Conservation (phyloP, 2,329 filamentous ascomycete genomes). For the Plectosphaerella cucumerina region DNA sequence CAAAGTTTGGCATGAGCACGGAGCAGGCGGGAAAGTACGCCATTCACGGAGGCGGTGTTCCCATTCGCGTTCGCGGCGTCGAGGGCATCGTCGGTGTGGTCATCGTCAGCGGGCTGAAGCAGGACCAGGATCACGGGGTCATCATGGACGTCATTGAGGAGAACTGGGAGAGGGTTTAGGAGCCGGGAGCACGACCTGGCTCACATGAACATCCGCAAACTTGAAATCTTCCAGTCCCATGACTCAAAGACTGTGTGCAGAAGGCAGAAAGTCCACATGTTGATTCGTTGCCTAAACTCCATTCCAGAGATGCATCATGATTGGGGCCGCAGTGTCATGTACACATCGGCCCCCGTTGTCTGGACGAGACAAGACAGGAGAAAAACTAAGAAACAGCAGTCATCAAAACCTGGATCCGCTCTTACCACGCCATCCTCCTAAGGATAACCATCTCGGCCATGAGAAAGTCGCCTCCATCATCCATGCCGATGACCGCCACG, state of each 20-base stretch:
- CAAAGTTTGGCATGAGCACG: slow-evolving; percentile 58
- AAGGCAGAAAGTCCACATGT: not conserved
- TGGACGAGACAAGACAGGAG: not conserved
- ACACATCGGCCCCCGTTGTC: not conserved
- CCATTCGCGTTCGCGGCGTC: slow-evolving; percentile 66
- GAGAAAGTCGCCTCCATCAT: not conserved
- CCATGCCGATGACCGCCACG: slow-evolving; percentile 7
- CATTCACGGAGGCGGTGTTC: slow-evolving; percentile 74
- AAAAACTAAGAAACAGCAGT: not conserved
- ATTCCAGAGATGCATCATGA: not conserved
- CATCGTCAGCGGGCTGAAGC: slow-evolving; percentile 71
- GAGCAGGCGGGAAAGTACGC: slow-evolving; percentile 60
- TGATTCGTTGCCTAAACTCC: not conserved
- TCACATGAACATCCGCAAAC: not conserved
- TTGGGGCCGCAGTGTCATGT: not conserved
- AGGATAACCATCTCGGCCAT: not conserved
- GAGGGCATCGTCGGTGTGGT: slow-evolving; percentile 74
- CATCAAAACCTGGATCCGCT: not conserved
- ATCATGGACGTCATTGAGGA: slow-evolving; percentile 65
- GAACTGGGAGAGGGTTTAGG: slow-evolving; percentile 27
- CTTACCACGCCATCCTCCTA: not conserved
- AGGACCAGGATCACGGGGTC: slow-evolving; percentile 73
- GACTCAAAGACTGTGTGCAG: not conserved
- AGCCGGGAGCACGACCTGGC: not conserved
- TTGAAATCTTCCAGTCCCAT: not conserved